Conservation (phyloP, 495 filamentous ascomycete species). For the Daldinia bambusicola region DNA sequence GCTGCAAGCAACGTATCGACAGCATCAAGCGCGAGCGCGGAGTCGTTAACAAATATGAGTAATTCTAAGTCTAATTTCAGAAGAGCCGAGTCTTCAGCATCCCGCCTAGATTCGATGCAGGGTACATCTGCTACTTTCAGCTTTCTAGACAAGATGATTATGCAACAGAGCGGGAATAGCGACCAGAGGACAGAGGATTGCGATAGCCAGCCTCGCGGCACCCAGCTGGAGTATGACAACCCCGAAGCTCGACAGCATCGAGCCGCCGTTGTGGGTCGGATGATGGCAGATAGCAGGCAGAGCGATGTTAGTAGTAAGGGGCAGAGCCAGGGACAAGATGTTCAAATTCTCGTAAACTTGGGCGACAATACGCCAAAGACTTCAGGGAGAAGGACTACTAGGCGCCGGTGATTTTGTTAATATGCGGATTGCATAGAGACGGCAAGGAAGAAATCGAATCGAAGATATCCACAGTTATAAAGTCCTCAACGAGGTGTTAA, state of each 20-base stretch:
- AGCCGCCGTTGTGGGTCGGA: constrained; percentile 48
- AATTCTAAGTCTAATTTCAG: constrained; percentile 20
- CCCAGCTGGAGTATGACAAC: constrained; percentile 61
- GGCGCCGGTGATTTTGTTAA: constrained; percentile 30
- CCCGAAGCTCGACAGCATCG: constrained; percentile 52
- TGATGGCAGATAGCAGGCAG: constrained; percentile 44
- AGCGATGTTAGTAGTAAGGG: neutral
- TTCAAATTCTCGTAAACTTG: neutral
- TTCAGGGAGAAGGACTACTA: constrained; percentile 26
- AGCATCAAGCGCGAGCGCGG: constrained; percentile 46
- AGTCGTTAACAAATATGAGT: constrained; percentile 26
- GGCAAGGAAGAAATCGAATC: neutral
- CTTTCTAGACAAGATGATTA: constrained; percentile 34
- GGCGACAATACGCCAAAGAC: neutral
- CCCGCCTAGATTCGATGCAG: constrained; percentile 23
- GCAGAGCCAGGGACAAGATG: constrained; percentile 12
- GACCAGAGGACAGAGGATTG: constrained; percentile 27
- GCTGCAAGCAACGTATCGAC: constrained; percentile 62
- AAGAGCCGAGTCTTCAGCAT: constrained; percentile 23
- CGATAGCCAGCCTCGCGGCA: constrained; percentile 49
- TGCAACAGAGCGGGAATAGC: constrained; percentile 22
- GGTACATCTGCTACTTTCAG: constrained; percentile 16
- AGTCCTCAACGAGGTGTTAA: too few species aligned
- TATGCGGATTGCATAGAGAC: constrained; percentile 10
- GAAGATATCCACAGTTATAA: neutral